Conservation (phyloP, 148 eudicot species). For the Cornus kousa region DNA sequence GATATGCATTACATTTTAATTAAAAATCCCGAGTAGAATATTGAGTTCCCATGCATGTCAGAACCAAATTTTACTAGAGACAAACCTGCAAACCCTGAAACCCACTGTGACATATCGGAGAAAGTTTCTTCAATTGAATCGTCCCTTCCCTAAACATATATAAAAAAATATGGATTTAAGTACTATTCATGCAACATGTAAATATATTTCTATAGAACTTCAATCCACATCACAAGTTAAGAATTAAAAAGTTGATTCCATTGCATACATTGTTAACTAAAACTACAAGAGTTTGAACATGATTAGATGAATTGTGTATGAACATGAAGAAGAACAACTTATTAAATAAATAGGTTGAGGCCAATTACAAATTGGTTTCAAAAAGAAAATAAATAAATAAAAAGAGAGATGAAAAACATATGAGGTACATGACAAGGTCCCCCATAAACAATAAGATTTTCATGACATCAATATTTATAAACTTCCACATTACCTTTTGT, state of each 20-base stretch:
- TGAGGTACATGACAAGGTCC: background rate
- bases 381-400: background rate
- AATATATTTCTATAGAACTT: conserved; percentile 1
- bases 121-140: conserved; percentile 50
- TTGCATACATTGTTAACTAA: background rate
- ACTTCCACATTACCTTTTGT: too few species aligned
- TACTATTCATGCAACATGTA: background rate
- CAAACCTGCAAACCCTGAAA: conserved; percentile 68
- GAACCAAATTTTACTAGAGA: conserved; percentile 6
- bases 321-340: background rate
- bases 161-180: conserved; percentile 10
- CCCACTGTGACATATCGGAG: conserved; percentile 64
- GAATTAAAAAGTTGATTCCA: background rate
- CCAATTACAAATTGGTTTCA: background rate
- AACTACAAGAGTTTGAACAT: background rate
- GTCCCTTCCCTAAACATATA: conserved; percentile 50
- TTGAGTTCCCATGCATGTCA: background rate
- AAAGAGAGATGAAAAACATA: background rate
- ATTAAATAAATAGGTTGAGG: background rate
- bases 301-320: background rate
- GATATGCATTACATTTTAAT: conserved; percentile 10
- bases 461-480: background rate
- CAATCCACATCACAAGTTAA: conserved; percentile 2
- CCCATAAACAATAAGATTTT: background rate
- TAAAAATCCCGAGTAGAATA: background rate